Conservation (phyloP, 2,329 filamentous ascomycete genomes). For the Paraphoma sp. region DNA sequence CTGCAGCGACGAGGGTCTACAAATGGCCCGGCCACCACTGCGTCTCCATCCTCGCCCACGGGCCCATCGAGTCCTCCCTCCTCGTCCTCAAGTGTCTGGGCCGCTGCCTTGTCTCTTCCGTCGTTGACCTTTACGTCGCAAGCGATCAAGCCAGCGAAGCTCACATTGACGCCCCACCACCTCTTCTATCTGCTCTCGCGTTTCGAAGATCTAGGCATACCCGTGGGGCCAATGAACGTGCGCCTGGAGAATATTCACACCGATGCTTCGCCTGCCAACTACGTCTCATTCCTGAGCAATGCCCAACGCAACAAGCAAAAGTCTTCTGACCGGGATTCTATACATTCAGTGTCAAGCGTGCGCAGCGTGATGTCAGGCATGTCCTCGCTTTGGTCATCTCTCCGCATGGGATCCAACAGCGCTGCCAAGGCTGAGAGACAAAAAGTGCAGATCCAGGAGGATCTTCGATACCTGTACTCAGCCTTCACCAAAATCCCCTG, state of each 20-base stretch:
- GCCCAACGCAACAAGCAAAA: conserved; percentile 80
- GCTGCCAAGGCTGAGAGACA: conserved; percentile 86
- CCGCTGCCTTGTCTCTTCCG: conserved; percentile 85
- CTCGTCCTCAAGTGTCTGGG: conserved; percentile 74
- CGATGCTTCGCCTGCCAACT: conserved; percentile 84
- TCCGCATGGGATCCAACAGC: conserved; percentile 82
- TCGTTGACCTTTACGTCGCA: conserved; percentile 85
- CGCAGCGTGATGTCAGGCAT: conserved; percentile 97
- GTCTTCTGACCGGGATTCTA: conserved; percentile 84
- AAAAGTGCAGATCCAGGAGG: conserved; percentile 81
- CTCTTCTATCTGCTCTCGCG: conserved; percentile 95
- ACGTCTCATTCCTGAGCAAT: conserved; percentile 92
- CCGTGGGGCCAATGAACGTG: conserved; percentile 95
- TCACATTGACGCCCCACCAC: conserved; percentile 93
- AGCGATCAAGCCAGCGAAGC: conserved; percentile 84
- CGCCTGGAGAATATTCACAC: conserved; percentile 93
- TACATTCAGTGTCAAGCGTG: conserved; percentile 95
- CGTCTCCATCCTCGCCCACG: conserved; percentile 48
- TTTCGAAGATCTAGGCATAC: conserved; percentile 90
- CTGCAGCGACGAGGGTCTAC: conserved; percentile 75
- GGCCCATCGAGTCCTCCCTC: conserved; percentile 54
- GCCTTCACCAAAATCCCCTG: conserved; percentile 98
- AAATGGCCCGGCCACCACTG: conserved; percentile 61
- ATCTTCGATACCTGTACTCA: conserved; percentile 95
- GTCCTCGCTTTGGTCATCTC: conserved; percentile 88